These are phyloP conservation scores for Neckera pumila DNA, from an alignment of 225 moss, liverwort and hornwort genomes.

Conservation along the genomic window DNA sequence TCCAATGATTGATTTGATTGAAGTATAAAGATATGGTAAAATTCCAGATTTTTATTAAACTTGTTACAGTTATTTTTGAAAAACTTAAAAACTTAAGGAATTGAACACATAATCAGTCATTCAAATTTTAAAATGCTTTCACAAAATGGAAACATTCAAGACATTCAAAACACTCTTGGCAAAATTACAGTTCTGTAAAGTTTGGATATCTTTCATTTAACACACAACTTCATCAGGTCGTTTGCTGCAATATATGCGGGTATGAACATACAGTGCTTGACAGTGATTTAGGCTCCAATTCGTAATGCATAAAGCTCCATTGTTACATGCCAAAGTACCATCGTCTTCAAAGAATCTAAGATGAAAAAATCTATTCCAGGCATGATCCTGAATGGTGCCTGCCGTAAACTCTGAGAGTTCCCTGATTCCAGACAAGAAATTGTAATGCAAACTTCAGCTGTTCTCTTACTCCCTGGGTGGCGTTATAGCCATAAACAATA, in stretches of 20 bases:
- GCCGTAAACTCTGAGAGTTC: neutral
- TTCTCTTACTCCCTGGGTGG: neutral
- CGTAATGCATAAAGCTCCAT: neutral
- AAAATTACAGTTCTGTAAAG: neutral
- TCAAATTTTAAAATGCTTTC: neutral
- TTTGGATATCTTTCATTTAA: neutral
- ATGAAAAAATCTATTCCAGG: neutral
- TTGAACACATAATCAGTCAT: neutral
- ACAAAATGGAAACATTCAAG: neutral
- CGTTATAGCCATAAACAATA: neutral
- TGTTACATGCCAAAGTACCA: neutral
- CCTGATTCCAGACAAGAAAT: neutral
- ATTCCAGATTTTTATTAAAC: too few relatives aligned
- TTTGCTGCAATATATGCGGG: neutral
- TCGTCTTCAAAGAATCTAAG: neutral
- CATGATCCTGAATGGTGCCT: neutral
- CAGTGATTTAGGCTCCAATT: neutral
- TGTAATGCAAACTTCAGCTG: neutral
- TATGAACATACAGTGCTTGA: neutral
- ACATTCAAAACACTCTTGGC: neutral
- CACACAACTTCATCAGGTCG: neutral
- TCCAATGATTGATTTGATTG: neutral
- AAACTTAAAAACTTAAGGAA: neutral
- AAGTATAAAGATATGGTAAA: neutral
- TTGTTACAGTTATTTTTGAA: too few relatives aligned